Conservation (phyloP, 2,329 filamentous ascomycete species). For the Knufia fluminis region DNA sequence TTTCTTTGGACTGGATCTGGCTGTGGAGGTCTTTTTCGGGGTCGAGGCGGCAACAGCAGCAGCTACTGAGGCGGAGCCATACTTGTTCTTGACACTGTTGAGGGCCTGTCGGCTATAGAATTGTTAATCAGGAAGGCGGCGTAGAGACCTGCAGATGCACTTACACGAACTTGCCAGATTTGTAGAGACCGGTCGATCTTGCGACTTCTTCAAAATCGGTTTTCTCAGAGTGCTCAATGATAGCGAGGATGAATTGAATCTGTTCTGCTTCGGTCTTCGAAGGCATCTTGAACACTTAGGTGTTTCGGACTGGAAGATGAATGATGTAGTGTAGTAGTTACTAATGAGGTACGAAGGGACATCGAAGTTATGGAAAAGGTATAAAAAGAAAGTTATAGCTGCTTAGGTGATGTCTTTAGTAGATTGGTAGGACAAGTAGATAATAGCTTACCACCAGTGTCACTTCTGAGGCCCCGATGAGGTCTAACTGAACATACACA, state of each 20-base stretch:
- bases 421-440: no score
- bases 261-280: constrained; percentile 2
- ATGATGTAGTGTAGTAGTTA: background rate
- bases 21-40: background rate
- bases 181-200: constrained; percentile 7
- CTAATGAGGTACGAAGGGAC: background rate
- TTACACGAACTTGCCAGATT: constrained; percentile 9
- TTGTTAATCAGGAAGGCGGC: background rate
- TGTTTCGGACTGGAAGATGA: background rate
- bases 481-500: no score
- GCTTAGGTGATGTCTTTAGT: no score
- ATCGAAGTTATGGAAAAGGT: background rate
- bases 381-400: no score
- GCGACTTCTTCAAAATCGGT: constrained; percentile 9
- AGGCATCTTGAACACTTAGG: constrained; percentile 4
- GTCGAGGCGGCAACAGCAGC: background rate
- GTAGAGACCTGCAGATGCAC: background rate
- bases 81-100: constrained; percentile 2
- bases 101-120: constrained; percentile 6
- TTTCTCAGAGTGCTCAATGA: constrained; percentile 5
- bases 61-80: background rate
- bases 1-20: background rate
- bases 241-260: constrained; percentile 7
- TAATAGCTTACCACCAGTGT: no score
- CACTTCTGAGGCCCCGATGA: no score